Evolutionary conservation across 306 rosid genomes (phyloP).

Genomic region (Myrica gale): DNA sequence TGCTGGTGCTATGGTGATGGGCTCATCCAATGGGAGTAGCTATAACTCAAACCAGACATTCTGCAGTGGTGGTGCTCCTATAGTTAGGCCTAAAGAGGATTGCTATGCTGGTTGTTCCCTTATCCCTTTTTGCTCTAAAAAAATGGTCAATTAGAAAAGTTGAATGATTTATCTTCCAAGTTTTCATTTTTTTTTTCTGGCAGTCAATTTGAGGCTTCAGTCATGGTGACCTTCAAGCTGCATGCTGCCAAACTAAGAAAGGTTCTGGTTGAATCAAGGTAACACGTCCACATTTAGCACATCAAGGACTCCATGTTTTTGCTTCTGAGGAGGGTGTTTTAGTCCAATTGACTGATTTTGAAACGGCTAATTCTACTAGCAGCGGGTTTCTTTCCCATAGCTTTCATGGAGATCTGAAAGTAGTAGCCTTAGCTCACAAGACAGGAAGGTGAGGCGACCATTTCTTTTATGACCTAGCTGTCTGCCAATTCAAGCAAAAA

Average conservation of each 20-base stretch:
- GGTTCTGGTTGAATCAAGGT: constrained; percentile 5
- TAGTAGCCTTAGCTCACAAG: constrained; percentile 50
- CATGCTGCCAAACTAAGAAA: not conserved
- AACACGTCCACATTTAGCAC: not conserved
- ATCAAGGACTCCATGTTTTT: constrained; percentile 1
- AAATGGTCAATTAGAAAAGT: too few species aligned
- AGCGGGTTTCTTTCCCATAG: constrained; percentile 11
- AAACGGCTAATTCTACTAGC: constrained; percentile 14
- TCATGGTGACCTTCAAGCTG: not conserved
- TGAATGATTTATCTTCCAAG: too few species aligned
- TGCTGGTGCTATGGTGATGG: too few species aligned
- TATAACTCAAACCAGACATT: too few species aligned
- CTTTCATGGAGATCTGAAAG: constrained; percentile 4
- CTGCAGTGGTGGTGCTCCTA: too few species aligned
- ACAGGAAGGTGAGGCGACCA: constrained; percentile 55
- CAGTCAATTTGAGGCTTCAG: not conserved
- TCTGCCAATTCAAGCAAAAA: constrained; percentile 68
- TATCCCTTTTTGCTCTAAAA: too few species aligned
- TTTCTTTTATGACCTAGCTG: constrained; percentile 35
- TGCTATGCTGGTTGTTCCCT: too few species aligned
- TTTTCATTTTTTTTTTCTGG: too few species aligned
- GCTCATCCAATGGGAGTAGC: too few species aligned
- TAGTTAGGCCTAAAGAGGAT: too few species aligned
- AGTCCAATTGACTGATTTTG: constrained; percentile 24
- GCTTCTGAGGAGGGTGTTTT: constrained; percentile 22